A percentile compares a stretch with the other conserved stretches of the same genome.
These are phyloP conservation scores for Radiomyces spectabilis DNA, from an alignment of 192 early-diverging fungal genomes.

Conservation along the genomic window DNA sequence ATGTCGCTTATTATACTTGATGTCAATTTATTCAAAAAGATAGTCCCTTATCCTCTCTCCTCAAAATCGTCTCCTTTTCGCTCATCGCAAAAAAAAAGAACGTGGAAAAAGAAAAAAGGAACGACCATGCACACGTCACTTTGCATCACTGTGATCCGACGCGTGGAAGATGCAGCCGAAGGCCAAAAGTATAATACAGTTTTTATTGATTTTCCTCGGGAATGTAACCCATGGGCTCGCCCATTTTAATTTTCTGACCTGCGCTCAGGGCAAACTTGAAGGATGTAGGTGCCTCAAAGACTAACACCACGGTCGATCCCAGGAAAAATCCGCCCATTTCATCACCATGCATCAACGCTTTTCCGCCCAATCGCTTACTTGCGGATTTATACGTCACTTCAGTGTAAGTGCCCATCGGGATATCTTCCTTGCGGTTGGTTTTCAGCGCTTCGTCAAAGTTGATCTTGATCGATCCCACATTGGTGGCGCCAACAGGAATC, in stretches of 20 bases:
- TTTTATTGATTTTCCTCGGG: too few species aligned
- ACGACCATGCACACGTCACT: background rate
- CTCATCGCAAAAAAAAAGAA: too few species aligned
- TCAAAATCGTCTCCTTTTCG: too few species aligned
- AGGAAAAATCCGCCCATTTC: slow-evolving; percentile 95
- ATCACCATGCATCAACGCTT: slow-evolving; percentile 68
- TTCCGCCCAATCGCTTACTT: slow-evolving; percentile 52
- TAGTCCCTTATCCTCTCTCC: too few species aligned
- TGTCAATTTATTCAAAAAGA: too few species aligned
- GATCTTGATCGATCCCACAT: slow-evolving; percentile 92
- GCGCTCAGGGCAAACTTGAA: slow-evolving; percentile 71
- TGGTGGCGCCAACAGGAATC: slow-evolving; percentile 96
- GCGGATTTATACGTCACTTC: slow-evolving; percentile 66
- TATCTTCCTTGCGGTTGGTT: slow-evolving; percentile 56
- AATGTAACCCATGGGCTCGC: slow-evolving; percentile 65
- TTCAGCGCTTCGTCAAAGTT: slow-evolving; percentile 82
- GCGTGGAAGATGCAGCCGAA: too few species aligned
- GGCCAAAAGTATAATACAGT: too few species aligned
- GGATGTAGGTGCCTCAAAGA: slow-evolving; percentile 87
- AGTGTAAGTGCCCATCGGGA: slow-evolving; percentile 63
- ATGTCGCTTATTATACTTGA: too few species aligned
- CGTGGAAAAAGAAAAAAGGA: too few species aligned
- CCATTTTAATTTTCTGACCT: slow-evolving; percentile 76
- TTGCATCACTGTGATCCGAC: background rate
- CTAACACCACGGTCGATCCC: slow-evolving; percentile 92